Evolutionary conservation across 257 asterid genomes (phyloP).

Genomic region (Marsdenia floribunda): DNA sequence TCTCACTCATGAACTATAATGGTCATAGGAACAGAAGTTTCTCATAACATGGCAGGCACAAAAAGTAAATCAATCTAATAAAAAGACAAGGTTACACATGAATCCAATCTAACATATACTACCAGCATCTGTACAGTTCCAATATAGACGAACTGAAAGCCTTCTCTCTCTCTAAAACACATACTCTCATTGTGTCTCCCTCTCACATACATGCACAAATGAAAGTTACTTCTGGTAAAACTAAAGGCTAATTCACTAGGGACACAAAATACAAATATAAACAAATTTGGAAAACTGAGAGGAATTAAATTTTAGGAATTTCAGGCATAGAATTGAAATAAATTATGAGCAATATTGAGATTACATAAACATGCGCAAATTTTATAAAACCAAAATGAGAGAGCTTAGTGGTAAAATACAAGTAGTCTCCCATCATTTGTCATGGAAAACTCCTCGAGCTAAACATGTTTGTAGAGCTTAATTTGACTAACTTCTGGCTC

Average conservation of each 20-base stretch:
- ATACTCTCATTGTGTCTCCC: background rate
- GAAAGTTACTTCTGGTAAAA: background rate
- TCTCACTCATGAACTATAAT: constrained; percentile 9
- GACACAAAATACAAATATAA: background rate
- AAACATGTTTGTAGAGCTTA: background rate
- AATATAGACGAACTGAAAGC: background rate
- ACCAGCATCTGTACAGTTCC: background rate
- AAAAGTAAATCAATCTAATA: background rate
- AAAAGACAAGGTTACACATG: background rate
- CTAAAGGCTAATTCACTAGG: background rate
- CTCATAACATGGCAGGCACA: background rate
- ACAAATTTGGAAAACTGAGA: background rate
- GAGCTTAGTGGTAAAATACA: background rate
- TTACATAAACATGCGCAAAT: background rate
- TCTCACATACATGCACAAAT: background rate
- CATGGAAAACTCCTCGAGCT: background rate
- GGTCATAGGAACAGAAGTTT: background rate
- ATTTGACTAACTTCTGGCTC: too few species aligned
- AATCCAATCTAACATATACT: background rate
- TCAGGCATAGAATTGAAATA: background rate
- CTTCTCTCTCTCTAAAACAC: background rate
- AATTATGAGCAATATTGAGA: background rate
- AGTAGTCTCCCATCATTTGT: background rate
- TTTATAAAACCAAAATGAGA: background rate
- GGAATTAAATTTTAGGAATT: background rate